Evolutionary conservation across 768 basidiomycete genomes (phyloP), one percentile per base, ranked within the genome.

Genomic region (Boletus coccyginus): DNA sequence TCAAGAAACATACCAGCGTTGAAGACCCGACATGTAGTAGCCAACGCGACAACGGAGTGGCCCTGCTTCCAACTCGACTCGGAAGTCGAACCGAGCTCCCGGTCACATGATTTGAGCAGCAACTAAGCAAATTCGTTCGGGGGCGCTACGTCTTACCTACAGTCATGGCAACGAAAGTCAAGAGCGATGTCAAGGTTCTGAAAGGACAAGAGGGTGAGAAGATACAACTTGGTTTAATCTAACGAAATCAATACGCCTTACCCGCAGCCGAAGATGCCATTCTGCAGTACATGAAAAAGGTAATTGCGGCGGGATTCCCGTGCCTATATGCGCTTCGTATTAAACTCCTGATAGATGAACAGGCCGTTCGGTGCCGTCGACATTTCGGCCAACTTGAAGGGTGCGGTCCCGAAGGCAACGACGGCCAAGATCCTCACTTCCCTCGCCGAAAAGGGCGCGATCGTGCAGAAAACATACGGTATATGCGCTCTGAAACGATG

Each of bases 341-440:
- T 33, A 17, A 11, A 29, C n/a, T 46, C 41, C 21, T 38, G 44
- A 36, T 64, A 94, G 91, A 91, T 93, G 84, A 96, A 96, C 71
- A 81, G 93, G n/a, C 93, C 93, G 7, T 95, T 87, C 65, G 93
- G 93, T 9, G 92, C 92, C 57, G 93, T 94, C 36, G 94, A 97
- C 68, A 86, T 96, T 7, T 81, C 90, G 16, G 91, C 93, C 11
- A 97, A 97, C 72, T 75, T 97, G 32, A 95, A 95, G 71, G 91
- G 91, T 49, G 87, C 87, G 11, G 86, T 96, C 6, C 85, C 91
- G 8, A 97, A 97, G 68, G 74, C 91, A 2, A 78, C 86, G 3
- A 86, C 87, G 0, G 92, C 93, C 67, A 97, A 96, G 74, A 88
- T 95, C 45, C 78, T 96, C 14, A 74, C 82, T 3, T 74, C 84